phyloP scores from a whole-genome alignment of 2,329 filamentous ascomycete genomes.

The Sodiomyces alkalinus region DNA sequence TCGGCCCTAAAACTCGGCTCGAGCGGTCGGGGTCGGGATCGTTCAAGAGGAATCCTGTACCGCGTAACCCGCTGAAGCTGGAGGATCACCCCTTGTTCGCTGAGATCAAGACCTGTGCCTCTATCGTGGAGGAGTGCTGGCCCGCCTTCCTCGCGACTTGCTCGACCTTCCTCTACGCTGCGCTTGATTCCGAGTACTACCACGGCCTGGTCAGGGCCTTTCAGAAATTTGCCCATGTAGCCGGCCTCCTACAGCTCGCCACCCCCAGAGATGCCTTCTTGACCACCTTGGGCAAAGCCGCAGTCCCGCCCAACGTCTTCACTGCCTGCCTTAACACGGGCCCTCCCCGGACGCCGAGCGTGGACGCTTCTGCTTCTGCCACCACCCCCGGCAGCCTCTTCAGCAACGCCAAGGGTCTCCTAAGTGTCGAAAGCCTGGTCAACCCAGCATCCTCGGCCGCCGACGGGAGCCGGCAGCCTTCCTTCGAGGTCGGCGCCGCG shows the following conservation, averaged over 20 bases:
- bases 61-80: conserved; percentile 68
- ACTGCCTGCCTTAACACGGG: conserved; percentile 42
- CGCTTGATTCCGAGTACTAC: conserved; percentile 87
- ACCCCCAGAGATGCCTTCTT: conserved; percentile 90
- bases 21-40: conserved; percentile 49
- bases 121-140: conserved; percentile 85
- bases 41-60: conserved; percentile 60
- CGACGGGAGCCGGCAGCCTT: conserved; percentile 45
- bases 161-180: conserved; percentile 86
- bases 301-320: conserved; percentile 68
- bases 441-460: conserved; percentile 37
- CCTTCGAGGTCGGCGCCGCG: conserved; percentile 35
- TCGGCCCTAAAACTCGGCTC: conserved; percentile 16
- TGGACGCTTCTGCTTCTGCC: conserved; percentile 28
- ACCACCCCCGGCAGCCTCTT: conserved; percentile 36
- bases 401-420: conserved; percentile 53
- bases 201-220: conserved; percentile 83
- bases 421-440: conserved; percentile 59
- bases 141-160: conserved; percentile 88
- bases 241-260: conserved; percentile 67
- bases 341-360: conserved; percentile 25
- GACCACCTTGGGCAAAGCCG: conserved; percentile 84
- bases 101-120: conserved; percentile 63
- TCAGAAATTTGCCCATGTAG: conserved; percentile 89
- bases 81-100: conserved; percentile 55